phyloP scores from a whole-genome alignment of 192 early-diverging fungal species.

The Diversispora epigaea region DNA sequence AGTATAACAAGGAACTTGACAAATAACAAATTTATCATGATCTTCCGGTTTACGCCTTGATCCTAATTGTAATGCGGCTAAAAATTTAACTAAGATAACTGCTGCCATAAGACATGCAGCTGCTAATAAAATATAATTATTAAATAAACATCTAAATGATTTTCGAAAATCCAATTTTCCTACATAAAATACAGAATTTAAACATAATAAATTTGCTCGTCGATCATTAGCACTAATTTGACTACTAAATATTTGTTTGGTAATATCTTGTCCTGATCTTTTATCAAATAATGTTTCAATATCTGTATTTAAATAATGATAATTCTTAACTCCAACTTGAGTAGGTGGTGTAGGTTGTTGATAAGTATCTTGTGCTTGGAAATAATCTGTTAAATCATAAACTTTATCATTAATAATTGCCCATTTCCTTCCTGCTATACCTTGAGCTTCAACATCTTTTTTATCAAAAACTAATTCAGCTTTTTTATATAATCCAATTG shows the following conservation, averaged over 20 bases:
- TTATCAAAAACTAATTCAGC: conserved; percentile 59
- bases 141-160: conserved; percentile 74
- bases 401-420: conserved; percentile 62
- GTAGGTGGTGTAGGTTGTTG: conserved; percentile 38
- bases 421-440: conserved; percentile 49
- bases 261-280: conserved; percentile 40
- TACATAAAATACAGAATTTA: conserved; percentile 81
- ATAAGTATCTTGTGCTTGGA: neutral
- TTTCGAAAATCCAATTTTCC: conserved; percentile 80
- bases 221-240: conserved; percentile 38
- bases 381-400: conserved; percentile 66
- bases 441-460: conserved; percentile 50
- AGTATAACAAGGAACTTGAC: conserved; percentile 93
- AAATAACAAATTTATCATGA: conserved; percentile 94
- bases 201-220: conserved; percentile 57
- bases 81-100: conserved; percentile 81
- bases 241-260: conserved; percentile 36
- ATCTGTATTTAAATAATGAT: neutral
- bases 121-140: conserved; percentile 81
- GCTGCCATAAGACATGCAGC: conserved; percentile 72
- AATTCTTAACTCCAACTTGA: conserved; percentile 31
- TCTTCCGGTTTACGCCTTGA: conserved; percentile 74
- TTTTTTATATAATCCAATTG: conserved; percentile 49
- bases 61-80: conserved; percentile 75
- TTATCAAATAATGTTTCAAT: too few relatives aligned